phyloP scores from a whole-genome alignment of 176 grass and related monocot species.

The Raddia distichophylla region DNA sequence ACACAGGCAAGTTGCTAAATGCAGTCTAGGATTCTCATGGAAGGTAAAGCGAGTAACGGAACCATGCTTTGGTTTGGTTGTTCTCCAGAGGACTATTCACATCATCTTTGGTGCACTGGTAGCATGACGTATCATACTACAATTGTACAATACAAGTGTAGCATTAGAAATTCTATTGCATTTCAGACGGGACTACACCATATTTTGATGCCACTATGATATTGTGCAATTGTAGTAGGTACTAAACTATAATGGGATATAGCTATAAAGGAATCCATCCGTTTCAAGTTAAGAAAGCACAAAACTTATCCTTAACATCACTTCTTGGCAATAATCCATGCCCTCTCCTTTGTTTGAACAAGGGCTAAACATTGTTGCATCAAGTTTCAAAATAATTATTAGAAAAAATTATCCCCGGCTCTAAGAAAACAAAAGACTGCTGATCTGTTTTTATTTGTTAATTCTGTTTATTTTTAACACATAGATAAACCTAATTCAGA shows the following conservation, averaged over 20 bases:
- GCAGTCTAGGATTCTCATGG: conserved; percentile 8
- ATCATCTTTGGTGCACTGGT: neutral
- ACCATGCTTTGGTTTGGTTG: conserved; percentile 15
- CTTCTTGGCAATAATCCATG: neutral
- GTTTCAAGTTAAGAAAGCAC: neutral
- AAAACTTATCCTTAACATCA: neutral
- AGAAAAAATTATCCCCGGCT: neutral
- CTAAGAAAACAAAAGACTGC: neutral
- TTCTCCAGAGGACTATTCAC: neutral
- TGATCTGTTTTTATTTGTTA: neutral
- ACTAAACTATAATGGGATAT: neutral
- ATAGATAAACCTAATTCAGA: neutral
- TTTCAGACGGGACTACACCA: neutral
- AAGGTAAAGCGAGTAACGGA: neutral
- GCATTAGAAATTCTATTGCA: neutral
- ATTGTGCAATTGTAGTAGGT: neutral
- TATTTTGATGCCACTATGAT: neutral
- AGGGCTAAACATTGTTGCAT: neutral
- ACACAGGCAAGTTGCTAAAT: neutral
- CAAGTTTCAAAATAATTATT: neutral
- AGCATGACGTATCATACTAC: conserved; percentile 1
- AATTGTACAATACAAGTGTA: conserved; percentile 1
- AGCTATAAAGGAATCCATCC: neutral
- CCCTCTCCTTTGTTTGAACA: neutral
- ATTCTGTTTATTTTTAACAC: neutral